A percentile compares a stretch with the other conserved stretches of the same genome.
Evolutionary conservation across 345 rosid species (phyloP).

Genomic region (Lumnitzera racemosa): DNA sequence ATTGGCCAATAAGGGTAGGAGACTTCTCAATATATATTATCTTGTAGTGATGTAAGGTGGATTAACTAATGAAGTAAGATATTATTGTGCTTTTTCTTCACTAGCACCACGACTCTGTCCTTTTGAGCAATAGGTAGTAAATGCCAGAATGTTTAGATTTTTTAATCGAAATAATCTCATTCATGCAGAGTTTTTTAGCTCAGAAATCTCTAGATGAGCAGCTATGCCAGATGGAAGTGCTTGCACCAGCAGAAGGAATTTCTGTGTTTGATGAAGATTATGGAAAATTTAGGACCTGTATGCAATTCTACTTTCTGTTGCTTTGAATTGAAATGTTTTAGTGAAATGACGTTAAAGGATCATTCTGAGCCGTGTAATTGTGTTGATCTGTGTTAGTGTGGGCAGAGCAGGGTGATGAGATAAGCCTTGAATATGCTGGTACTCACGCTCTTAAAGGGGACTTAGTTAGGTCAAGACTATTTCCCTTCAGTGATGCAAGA

Average conservation of each 20-base stretch:
- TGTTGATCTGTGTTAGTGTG: conserved; percentile 46
- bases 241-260: conserved; percentile 50
- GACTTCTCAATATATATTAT: no score
- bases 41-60: no score
- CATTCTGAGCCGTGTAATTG: conserved; percentile 3
- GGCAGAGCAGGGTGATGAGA: conserved; percentile 98
- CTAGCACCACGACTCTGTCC: no score
- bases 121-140: no score
- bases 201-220: conserved; percentile 65
- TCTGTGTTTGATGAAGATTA: conserved; percentile 58
- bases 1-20: no score
- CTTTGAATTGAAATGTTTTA: not conserved
- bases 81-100: no score
- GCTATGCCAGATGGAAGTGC: conserved; percentile 56
- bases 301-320: conserved; percentile 8
- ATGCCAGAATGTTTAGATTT: no score
- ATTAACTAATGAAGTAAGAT: no score
- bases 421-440: conserved; percentile 93
- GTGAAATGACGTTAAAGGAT: conserved; percentile 6
- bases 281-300: conserved; percentile 66
- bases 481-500: no score
- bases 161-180: not conserved
- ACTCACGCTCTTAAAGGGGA: conserved; percentile 95
- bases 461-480: conserved; percentile 58
- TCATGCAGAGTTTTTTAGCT: conserved; percentile 67